phyloP scores from a whole-genome alignment of 306 rosid genomes.

The Ammopiptanthus mongolicus region DNA sequence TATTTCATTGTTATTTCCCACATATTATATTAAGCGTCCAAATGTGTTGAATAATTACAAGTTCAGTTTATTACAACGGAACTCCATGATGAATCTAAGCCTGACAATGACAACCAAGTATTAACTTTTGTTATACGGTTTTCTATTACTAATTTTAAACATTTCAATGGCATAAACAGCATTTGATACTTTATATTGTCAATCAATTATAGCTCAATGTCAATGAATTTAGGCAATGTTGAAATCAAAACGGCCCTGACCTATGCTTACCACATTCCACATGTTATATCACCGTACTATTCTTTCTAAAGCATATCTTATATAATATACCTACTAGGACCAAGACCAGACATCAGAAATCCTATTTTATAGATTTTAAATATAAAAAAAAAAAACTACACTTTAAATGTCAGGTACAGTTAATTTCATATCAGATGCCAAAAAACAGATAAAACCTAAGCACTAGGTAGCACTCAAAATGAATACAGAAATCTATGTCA shows the following conservation, averaged over 20 bases:
- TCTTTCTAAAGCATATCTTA: background rate
- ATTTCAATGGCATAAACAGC: background rate
- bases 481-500: background rate
- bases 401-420: background rate
- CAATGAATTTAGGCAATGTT: background rate
- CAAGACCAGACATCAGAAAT: background rate
- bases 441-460: background rate
- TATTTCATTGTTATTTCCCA: background rate
- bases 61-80: background rate
- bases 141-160: background rate
- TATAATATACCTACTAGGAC: background rate
- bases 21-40: background rate
- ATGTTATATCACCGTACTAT: background rate
- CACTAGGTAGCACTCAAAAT: background rate
- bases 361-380: background rate
- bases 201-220: background rate
- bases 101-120: background rate
- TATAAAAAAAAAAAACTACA: background rate
- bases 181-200: background rate
- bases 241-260: background rate
- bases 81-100: background rate
- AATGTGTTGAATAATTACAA: background rate
- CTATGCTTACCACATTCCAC: background rate
- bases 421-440: constrained; percentile 9
- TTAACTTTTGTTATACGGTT: background rate